phyloP scores from a whole-genome alignment of 129 eudicot species.

The Rutidosis leptorrhynchoides region DNA sequence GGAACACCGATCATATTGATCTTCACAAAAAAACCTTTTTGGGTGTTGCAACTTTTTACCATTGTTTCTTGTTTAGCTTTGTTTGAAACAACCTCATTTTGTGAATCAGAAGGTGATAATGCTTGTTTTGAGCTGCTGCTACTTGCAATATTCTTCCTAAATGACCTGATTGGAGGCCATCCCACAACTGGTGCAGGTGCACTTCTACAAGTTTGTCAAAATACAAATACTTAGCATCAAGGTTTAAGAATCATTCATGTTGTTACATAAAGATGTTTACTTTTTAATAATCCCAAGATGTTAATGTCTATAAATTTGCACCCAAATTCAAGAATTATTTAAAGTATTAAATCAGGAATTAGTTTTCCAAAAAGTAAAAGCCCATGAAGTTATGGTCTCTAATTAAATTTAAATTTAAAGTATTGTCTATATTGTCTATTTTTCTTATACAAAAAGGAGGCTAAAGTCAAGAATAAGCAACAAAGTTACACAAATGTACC shows the following conservation, averaged over 20 bases:
- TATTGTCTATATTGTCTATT: too few species aligned
- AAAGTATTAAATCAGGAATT: not conserved
- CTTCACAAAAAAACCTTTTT: constrained; percentile 74
- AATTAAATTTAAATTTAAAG: not conserved
- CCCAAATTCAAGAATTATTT: not conserved
- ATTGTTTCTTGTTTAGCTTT: constrained; percentile 38
- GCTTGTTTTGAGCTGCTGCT: constrained; percentile 50
- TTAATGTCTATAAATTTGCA: not conserved
- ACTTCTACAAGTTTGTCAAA: constrained; percentile 42
- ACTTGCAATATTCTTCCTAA: constrained; percentile 76
- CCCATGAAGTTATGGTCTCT: not conserved
- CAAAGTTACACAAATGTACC: too few species aligned
- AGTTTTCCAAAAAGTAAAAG: not conserved
- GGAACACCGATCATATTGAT: constrained; percentile 97
- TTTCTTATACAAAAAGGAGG: constrained; percentile 7
- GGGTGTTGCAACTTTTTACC: constrained; percentile 34
- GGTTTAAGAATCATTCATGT: not conserved
- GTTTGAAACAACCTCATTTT: constrained; percentile 29
- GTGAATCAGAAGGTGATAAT: constrained; percentile 35
- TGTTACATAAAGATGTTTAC: not conserved
- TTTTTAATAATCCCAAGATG: too few species aligned
- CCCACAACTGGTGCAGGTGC: constrained; percentile 95
- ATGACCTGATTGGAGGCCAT: constrained; percentile 95
- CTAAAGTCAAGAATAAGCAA: too few species aligned
- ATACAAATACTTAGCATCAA: not conserved